phyloP scores from a whole-genome alignment of 2,329 filamentous ascomycete species.

The Colletotrichum sp. region DNA sequence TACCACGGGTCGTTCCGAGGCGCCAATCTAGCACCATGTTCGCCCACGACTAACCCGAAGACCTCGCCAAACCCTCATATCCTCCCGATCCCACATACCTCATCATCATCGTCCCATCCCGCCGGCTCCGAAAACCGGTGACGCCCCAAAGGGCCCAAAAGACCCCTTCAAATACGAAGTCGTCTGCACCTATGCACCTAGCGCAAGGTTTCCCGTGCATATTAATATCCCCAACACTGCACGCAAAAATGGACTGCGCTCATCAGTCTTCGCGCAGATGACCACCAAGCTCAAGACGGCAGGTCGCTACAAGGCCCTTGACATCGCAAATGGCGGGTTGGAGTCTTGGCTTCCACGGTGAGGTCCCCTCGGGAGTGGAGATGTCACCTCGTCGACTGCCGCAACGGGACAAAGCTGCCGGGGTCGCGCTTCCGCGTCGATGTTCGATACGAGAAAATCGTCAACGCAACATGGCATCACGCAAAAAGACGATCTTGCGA shows the following conservation, averaged over 20 bases:
- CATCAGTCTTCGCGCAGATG: not conserved
- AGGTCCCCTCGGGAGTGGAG: conserved; percentile 10
- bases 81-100: not conserved
- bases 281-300: conserved; percentile 14
- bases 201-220: not conserved
- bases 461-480: conserved; percentile 3
- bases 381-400: conserved; percentile 1
- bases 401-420: not conserved
- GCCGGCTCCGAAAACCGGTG: not conserved
- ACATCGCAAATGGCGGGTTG: not conserved
- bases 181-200: not conserved
- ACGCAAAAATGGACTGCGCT: not conserved
- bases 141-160: not conserved
- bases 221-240: not conserved
- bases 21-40: not conserved
- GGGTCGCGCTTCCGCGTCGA: not conserved
- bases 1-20: not conserved
- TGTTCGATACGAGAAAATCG: conserved; percentile 6
- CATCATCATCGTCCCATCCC: not conserved
- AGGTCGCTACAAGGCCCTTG: not conserved
- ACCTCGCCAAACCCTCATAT: not conserved
- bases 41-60: not conserved
- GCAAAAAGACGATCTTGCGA: not conserved
- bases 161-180: not conserved
- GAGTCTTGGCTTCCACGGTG: not conserved